Base-by-base conservation (phyloP, 352 stramenopile species). In the Sclerospora graminicola region DNA sequence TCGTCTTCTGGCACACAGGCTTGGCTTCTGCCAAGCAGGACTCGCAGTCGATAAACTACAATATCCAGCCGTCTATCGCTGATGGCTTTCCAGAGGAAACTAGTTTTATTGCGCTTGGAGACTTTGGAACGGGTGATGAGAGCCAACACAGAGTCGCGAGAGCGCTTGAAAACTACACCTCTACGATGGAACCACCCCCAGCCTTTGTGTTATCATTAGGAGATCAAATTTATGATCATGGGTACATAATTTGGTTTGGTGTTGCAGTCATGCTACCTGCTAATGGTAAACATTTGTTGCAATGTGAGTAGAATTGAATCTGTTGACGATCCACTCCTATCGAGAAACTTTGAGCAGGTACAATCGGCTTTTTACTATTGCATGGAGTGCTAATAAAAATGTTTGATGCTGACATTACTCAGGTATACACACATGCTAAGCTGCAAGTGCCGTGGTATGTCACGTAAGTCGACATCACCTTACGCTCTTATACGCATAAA, bases 141-240 rank as follows among this genome's bases (percentile, higher is more conserved):
- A 65, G 41, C 44, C 81, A 93, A 54, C 48, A 53, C 18, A 65
- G 71, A 42, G 78, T 89, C 8, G 79, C 76, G 0, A 30, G 67
- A n/a, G 59, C 72, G 31, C 59, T 93, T 13, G 74, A 79, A 42
- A 53, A 67, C 19, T 81, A 82, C 50, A 72, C 60, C 4, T 54
- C 56, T 1, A 60, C 58, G 26, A 63, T 89, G 37, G 48, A 84
- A 14, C 79, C 78, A 6, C 53, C 62, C 13, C 75, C 78, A 11
- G 57, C 77, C 4, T 93, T 93, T 47, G 69, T 93, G 31, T 26
- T 93, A 20, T 89, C 81, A 0, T 89, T 79, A 6, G 81, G 81
- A 31, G 81, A 93, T 40, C 81, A 93, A 44, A 82, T 93, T 48
- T 93, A 93, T 45, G 70, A 84, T 13, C 72, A 88, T 41, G 81